Percentiles rank a stretch among this genome's conserved stretches.
Conservation (phyloP, 352 stramenopile genomes). For the Phytophthora kernoviae region DNA sequence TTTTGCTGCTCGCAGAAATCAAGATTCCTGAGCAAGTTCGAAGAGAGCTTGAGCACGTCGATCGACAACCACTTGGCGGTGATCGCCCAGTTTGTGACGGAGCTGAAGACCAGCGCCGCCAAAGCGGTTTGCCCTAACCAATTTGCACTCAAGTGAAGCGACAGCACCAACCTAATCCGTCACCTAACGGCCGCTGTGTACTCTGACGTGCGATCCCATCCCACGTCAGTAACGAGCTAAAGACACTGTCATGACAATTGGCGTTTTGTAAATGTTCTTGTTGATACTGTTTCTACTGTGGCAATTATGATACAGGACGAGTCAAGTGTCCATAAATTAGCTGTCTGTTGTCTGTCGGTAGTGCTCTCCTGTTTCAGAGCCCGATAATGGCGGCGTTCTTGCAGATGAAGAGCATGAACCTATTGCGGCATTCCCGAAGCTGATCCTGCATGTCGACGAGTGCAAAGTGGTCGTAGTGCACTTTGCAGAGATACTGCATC, state of each 20-base stretch:
- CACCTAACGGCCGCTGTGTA: too few relatives aligned
- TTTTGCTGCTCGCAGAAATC: conserved; percentile 11
- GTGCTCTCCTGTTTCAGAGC: conserved; percentile 26
- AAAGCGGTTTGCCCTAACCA: conserved; percentile 5
- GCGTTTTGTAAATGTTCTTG: background rate
- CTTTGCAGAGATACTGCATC: conserved; percentile 74
- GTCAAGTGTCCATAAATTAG: conserved; percentile 31
- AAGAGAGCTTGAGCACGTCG: conserved; percentile 18
- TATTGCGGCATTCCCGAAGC: conserved; percentile 64
- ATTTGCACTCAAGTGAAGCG: background rate
- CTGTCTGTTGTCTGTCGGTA: background rate
- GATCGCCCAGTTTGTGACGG: conserved; percentile 24
- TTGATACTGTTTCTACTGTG: conserved; percentile 9
- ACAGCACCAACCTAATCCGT: background rate
- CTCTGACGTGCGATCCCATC: background rate
- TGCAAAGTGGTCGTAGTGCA: conserved; percentile 71
- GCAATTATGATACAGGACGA: conserved; percentile 25
- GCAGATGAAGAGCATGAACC: conserved; percentile 80
- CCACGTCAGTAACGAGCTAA: conserved; percentile 21
- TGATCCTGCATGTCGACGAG: conserved; percentile 80
- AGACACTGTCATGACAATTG: background rate
- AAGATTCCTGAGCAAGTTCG: conserved; percentile 28
- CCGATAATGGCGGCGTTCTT: conserved; percentile 74
- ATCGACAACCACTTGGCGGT: conserved; percentile 25
- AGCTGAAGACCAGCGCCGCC: conserved; percentile 14